Evolutionary conservation across 805 yeast species (phyloP).

Genomic region (Yarrowia deformans): DNA sequence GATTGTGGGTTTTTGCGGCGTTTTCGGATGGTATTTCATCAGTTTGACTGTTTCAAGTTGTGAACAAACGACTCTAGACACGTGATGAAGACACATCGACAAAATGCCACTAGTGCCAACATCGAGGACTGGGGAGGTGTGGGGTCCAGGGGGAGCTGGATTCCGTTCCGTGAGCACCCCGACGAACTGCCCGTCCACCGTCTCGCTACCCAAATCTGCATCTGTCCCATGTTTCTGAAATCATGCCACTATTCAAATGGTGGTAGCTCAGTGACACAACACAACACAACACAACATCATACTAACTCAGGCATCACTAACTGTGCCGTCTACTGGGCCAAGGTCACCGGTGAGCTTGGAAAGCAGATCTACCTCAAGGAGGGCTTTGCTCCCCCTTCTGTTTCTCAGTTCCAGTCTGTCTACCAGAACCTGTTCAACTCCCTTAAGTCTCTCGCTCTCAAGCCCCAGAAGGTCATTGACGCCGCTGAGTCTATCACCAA

Average conservation of each 20-base stretch:
- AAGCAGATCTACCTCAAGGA: conserved; percentile 89
- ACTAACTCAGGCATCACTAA: conserved; percentile 52
- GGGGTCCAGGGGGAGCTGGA: neutral
- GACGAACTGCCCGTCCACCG: too few species aligned
- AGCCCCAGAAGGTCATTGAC: conserved; percentile 67
- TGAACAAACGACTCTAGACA: neutral
- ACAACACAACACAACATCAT: neutral
- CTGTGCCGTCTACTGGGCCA: conserved; percentile 77
- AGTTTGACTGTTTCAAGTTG: neutral
- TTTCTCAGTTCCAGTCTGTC: conserved; percentile 76
- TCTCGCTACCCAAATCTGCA: too few species aligned
- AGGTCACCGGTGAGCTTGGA: conserved; percentile 68
- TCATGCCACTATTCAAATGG: neutral
- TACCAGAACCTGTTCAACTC: conserved; percentile 59
- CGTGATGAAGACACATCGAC: neutral
- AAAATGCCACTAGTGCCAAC: neutral
- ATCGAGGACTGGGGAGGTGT: neutral
- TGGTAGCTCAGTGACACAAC: neutral
- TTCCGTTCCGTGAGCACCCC: neutral
- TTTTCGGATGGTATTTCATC: neutral
- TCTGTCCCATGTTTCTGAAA: neutral
- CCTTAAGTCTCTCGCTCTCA: conserved; percentile 52
- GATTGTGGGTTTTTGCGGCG: neutral
- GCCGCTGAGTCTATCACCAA: conserved; percentile 59
- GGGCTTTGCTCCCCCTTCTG: conserved; percentile 89